phyloP scores from a whole-genome alignment of 345 rosid genomes.

The Carallia pectinifolia region DNA sequence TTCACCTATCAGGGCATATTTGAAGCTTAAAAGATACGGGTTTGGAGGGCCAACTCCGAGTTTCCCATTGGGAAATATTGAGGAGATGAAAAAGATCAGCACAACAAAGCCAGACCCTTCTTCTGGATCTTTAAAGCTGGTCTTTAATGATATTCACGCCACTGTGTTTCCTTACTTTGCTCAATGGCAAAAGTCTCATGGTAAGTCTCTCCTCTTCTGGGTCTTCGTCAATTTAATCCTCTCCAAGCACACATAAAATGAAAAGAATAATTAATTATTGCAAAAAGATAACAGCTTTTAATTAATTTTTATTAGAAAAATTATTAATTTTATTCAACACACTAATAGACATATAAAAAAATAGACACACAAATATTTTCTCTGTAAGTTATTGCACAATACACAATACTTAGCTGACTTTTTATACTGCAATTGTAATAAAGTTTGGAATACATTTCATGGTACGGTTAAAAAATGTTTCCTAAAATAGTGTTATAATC shows the following conservation, averaged over 20 bases:
- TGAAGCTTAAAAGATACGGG: conserved; percentile 59
- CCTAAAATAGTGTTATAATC: too few species aligned
- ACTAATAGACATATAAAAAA: too few species aligned
- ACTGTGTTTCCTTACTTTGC: conserved; percentile 73
- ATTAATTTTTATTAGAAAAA: too few species aligned
- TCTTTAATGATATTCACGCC: conserved; percentile 83
- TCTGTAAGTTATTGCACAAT: too few species aligned
- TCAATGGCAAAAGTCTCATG: conserved; percentile 75
- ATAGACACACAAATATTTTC: too few species aligned
- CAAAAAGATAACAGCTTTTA: too few species aligned
- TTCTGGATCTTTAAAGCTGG: conserved; percentile 18
- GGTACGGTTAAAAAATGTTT: background rate
- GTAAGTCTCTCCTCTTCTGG: conserved; percentile 24
- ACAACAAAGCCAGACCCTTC: conserved; percentile 16
- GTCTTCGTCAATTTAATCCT: conserved; percentile 15
- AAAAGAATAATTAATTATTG: too few species aligned
- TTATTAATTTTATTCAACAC: too few species aligned
- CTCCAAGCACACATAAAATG: too few species aligned
- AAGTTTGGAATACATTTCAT: background rate
- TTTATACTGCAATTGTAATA: background rate
- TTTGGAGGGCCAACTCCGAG: conserved; percentile 72
- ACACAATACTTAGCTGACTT: too few species aligned
- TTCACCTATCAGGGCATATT: conserved; percentile 46
- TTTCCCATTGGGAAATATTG: conserved; percentile 79
- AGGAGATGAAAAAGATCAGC: conserved; percentile 54